Evolutionary conservation across 148 eudicot species (phyloP).

Genomic region (Fagopyrum esculentum): DNA sequence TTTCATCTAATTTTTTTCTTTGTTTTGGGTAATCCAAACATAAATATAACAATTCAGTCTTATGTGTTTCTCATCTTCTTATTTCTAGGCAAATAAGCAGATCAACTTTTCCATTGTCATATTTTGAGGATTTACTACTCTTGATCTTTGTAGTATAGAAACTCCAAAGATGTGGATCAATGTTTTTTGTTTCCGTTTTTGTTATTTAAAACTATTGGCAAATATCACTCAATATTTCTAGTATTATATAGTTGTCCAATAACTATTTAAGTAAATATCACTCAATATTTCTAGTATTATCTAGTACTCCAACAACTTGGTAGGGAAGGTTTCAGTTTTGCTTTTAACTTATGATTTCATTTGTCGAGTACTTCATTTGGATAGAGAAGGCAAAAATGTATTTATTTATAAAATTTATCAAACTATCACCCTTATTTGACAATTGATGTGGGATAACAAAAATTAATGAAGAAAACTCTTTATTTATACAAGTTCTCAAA

Average conservation of each 20-base stretch:
- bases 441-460: too few relatives aligned
- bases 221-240: background rate
- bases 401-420: too few relatives aligned
- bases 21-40: background rate
- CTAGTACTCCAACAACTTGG: constrained; percentile 10
- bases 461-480: too few relatives aligned
- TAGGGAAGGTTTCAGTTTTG: constrained; percentile 32
- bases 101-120: background rate
- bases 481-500: too few relatives aligned
- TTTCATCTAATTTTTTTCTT: background rate
- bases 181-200: too few relatives aligned
- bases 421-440: too few relatives aligned
- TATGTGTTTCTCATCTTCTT: background rate
- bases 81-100: background rate
- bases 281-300: too few relatives aligned
- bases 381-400: constrained; percentile 12
- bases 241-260: background rate
- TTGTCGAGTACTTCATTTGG: constrained; percentile 39
- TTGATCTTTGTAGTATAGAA: too few relatives aligned
- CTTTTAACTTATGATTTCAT: constrained; percentile 36
- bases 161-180: too few relatives aligned
- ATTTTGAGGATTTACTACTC: background rate
- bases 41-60: background rate
- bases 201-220: too few relatives aligned
- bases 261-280: too few relatives aligned